These are phyloP conservation scores for Hypoxylon sp. DNA, from an alignment of 2,329 filamentous ascomycete species.

Conservation along the genomic window DNA sequence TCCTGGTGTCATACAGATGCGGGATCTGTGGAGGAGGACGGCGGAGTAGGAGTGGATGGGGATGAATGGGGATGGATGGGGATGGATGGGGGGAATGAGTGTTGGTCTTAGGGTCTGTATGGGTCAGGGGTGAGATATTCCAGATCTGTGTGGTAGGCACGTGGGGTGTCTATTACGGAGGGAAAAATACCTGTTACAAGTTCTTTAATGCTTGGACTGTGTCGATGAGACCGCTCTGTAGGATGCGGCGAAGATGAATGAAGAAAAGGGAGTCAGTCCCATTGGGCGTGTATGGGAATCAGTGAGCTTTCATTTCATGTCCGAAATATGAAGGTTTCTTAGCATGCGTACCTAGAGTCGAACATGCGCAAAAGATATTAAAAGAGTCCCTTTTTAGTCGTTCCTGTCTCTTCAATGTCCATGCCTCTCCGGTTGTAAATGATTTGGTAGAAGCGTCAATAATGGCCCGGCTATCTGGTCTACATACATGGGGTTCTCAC, in stretches of 20 bases:
- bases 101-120: not conserved
- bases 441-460: not conserved
- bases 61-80: conserved; percentile 39
- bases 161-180: not conserved
- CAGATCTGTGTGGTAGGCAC: not conserved
- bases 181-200: not conserved
- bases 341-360: not conserved
- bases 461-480: not conserved
- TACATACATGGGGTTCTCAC: not conserved
- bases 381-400: not conserved
- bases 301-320: not conserved
- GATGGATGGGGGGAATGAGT: not conserved
- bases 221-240: not conserved
- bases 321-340: not conserved
- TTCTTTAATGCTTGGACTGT: not conserved
- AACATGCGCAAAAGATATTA: not conserved
- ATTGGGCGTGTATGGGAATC: not conserved
- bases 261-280: not conserved
- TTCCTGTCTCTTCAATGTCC: not conserved
- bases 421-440: not conserved
- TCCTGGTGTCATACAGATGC: conserved; percentile 52
- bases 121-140: not conserved
- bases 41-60: conserved; percentile 45
- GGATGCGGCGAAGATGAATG: not conserved
- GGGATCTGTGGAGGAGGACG: conserved; percentile 54